Evolutionary conservation across 176 grass and related monocot species (phyloP).

Genomic region (Dendrocalamus sinicus): DNA sequence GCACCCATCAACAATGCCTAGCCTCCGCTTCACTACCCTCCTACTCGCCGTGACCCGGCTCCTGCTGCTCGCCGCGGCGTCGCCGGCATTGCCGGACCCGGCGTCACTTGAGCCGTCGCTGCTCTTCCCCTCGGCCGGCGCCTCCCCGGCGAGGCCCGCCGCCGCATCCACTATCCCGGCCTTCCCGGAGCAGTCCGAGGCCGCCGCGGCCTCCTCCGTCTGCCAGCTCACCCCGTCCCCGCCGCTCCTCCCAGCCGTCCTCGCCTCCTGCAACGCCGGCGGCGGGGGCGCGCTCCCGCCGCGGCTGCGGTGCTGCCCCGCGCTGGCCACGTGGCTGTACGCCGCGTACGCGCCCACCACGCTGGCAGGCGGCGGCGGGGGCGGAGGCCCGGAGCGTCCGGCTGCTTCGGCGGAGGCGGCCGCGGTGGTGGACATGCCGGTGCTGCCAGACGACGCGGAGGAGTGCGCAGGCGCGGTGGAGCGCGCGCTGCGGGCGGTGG

Average conservation of each 20-base stretch:
- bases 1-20: conserved; percentile 31
- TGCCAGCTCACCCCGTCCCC: conserved; percentile 72
- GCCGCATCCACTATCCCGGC: conserved; percentile 72
- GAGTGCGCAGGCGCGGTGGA: conserved; percentile 65
- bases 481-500: conserved; percentile 61
- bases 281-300: conserved; percentile 30
- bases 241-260: conserved; percentile 65
- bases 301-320: conserved; percentile 70
- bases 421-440: conserved; percentile 54
- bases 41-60: conserved; percentile 38
- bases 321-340: conserved; percentile 81
- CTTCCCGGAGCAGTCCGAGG: conserved; percentile 90
- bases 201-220: conserved; percentile 56
- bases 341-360: conserved; percentile 74
- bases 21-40: conserved; percentile 27
- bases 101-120: conserved; percentile 53
- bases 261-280: conserved; percentile 55
- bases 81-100: conserved; percentile 38
- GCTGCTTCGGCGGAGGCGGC: conserved; percentile 9
- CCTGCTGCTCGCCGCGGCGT: conserved; percentile 18
- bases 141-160: conserved; percentile 23
- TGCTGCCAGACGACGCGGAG: conserved; percentile 74
- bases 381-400: neutral
- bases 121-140: conserved; percentile 53
- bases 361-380: conserved; percentile 31